A percentile compares a stretch with the other conserved stretches of the same genome.
Conservation (phyloP, 306 rosid genomes). For the Lablab purpureus region DNA sequence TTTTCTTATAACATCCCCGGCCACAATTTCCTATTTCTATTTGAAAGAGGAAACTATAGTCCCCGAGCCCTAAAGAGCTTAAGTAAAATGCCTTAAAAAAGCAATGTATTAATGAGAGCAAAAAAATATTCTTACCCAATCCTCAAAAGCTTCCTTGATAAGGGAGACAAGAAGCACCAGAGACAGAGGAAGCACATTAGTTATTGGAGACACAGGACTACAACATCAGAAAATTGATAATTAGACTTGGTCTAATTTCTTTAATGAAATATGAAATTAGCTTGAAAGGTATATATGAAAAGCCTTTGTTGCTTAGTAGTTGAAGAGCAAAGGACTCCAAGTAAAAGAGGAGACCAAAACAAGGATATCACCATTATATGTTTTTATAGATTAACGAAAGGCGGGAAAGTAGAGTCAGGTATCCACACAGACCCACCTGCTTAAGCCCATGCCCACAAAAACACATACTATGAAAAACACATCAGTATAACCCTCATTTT, state of each 20-base stretch:
- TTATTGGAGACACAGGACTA: constrained; percentile 96
- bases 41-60: constrained; percentile 18
- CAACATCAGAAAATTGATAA: constrained; percentile 60
- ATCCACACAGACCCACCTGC: no score
- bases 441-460: no score
- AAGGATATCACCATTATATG: background rate
- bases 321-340: background rate
- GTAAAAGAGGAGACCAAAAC: background rate
- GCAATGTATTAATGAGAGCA: constrained; percentile 32
- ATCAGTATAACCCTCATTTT: no score
- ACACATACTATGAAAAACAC: no score
- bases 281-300: constrained; percentile 7
- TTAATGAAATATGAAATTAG: background rate
- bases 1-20: constrained; percentile 8
- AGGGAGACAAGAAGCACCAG: constrained; percentile 88
- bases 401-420: constrained; percentile 1
- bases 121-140: constrained; percentile 76
- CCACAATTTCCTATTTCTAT: constrained; percentile 11
- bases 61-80: background rate
- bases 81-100: constrained; percentile 7
- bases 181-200: constrained; percentile 93
- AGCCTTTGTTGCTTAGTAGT: background rate
- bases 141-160: constrained; percentile 95
- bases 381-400: background rate
- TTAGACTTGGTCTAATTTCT: constrained; percentile 23